These are phyloP conservation scores for Acacia acuminata DNA, from an alignment of 306 rosid genomes.

Conservation along the genomic window DNA sequence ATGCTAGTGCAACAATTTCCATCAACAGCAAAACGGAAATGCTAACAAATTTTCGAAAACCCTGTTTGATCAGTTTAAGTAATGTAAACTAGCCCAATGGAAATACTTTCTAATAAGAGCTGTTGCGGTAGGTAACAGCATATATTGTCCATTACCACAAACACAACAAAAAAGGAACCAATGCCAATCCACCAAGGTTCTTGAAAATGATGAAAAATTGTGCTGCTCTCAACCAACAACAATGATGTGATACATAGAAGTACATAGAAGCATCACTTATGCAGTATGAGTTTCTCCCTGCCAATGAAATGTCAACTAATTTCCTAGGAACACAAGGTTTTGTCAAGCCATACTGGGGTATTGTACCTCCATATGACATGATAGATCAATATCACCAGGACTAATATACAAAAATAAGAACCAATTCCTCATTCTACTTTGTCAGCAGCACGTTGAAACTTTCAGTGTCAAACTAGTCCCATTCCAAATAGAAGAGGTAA, in stretches of 20 bases:
- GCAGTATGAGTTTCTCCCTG: background rate
- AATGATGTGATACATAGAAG: background rate
- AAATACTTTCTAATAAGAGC: background rate
- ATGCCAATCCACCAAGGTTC: background rate
- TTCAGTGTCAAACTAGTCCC: slow-evolving; percentile 2
- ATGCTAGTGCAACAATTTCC: slow-evolving; percentile 4
- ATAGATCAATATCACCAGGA: background rate
- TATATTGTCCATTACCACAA: background rate
- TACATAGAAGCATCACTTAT: background rate
- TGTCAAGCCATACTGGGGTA: background rate
- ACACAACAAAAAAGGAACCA: background rate
- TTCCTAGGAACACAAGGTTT: background rate
- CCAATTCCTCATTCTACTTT: background rate
- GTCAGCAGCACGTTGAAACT: background rate
- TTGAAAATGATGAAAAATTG: background rate
- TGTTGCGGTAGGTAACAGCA: background rate
- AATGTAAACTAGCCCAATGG: background rate
- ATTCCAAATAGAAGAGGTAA: slow-evolving; percentile 1
- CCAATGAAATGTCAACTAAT: background rate
- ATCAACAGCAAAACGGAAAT: slow-evolving; percentile 13
- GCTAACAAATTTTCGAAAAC: background rate
- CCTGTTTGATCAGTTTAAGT: background rate
- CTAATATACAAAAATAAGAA: background rate
- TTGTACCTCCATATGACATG: slow-evolving; percentile 2
- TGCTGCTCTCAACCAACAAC: background rate